phyloP scores from a whole-genome alignment of 441 rosid species.

The Eutrema salsugineum region DNA sequence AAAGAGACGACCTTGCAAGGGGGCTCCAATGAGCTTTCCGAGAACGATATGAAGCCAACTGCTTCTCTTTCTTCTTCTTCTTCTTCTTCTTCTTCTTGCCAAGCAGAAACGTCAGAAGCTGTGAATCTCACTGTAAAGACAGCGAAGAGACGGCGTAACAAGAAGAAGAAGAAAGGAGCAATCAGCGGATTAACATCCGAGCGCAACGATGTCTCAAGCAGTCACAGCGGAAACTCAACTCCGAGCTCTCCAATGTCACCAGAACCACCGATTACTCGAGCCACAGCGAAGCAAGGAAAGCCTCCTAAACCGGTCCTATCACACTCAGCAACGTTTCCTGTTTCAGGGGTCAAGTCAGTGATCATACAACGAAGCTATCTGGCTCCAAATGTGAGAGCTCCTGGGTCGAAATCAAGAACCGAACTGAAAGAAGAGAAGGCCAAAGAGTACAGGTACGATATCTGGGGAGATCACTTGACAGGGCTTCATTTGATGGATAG shows the following conservation, averaged over 20 bases:
- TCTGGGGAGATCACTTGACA: conserved; percentile 90
- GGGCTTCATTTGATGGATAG: conserved; percentile 44
- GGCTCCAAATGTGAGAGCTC: conserved; percentile 80
- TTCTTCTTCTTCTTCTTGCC: conserved; percentile 12
- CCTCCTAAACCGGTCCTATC: conserved; percentile 34
- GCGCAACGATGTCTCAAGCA: conserved; percentile 72
- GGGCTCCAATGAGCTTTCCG: conserved; percentile 27
- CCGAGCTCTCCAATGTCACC: conserved; percentile 87
- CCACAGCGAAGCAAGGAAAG: neutral
- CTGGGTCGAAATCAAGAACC: conserved; percentile 42
- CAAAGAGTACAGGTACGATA: conserved; percentile 60
- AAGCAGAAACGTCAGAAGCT: conserved; percentile 43
- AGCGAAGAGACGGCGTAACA: conserved; percentile 66
- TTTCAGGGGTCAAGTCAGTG: conserved; percentile 32
- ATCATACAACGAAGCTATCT: conserved; percentile 29
- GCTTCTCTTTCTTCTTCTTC: conserved; percentile 14
- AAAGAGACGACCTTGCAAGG: conserved; percentile 35
- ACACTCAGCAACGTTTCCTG: conserved; percentile 54
- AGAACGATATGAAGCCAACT: conserved; percentile 14
- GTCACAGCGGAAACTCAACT: conserved; percentile 92
- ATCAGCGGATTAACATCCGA: conserved; percentile 26
- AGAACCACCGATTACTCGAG: conserved; percentile 26
- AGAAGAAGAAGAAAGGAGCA: conserved; percentile 55
- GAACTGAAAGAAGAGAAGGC: conserved; percentile 35
- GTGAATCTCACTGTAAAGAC: conserved; percentile 55